These are phyloP conservation scores for Irpex sp. DNA, from an alignment of 1,284 basidiomycete species.

Conservation along the genomic window DNA sequence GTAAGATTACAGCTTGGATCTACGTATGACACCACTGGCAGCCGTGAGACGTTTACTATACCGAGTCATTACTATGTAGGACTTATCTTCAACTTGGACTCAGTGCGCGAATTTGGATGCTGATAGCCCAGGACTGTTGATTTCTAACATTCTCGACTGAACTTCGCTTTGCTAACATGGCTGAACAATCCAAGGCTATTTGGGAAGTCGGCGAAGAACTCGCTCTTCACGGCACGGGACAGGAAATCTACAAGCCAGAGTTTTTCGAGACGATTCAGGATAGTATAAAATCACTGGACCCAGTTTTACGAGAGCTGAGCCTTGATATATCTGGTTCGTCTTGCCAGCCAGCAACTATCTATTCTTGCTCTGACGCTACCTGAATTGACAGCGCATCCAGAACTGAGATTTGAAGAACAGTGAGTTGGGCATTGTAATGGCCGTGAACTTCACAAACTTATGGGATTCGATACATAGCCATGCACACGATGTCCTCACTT, in stretches of 20 bases:
- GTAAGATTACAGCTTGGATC: no score
- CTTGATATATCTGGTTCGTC: conserved; percentile 60
- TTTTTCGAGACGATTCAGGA: conserved; percentile 50
- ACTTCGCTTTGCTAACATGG: neutral
- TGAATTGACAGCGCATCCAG: conserved; percentile 22
- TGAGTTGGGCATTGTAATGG: conserved; percentile 17
- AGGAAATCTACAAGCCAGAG: conserved; percentile 26
- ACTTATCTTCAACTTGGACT: no score
- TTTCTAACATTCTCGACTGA: neutral
- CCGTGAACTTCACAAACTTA: neutral
- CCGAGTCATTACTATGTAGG: neutral
- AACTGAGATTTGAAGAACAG: conserved; percentile 27
- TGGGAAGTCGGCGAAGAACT: neutral
- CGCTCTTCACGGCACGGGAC: neutral
- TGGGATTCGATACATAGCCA: conserved; percentile 27
- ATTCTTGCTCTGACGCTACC: neutral
- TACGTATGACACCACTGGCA: no score
- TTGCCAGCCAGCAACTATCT: neutral
- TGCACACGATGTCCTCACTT: conserved; percentile 52
- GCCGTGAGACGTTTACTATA: neutral
- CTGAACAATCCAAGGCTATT: neutral
- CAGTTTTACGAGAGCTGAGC: conserved; percentile 53
- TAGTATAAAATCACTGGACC: conserved; percentile 47
- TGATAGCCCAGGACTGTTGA: no score
- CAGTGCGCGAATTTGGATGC: no score